Conservation (phyloP, 1,284 basidiomycete species). For the Apiotrichum gamsii region DNA sequence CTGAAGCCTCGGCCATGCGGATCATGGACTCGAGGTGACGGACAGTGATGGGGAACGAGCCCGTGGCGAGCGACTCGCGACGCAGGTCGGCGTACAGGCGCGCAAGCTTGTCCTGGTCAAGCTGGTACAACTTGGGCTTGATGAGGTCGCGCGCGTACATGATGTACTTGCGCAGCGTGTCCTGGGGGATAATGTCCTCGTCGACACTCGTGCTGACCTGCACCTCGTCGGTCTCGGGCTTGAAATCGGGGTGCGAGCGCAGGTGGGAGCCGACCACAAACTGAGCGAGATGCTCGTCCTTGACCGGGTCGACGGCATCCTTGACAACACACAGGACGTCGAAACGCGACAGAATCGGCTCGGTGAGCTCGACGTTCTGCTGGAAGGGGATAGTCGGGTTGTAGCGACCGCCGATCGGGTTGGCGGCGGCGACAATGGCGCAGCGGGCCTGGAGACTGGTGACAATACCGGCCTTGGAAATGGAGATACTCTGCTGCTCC, state of each 20-base stretch:
- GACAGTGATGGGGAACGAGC: slow-evolving; percentile 96
- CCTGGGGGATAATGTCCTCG: slow-evolving; percentile 95
- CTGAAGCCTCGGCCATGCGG: slow-evolving; percentile 95
- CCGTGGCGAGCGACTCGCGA: slow-evolving; percentile 91
- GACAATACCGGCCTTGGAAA: slow-evolving; percentile 97
- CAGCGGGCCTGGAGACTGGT: slow-evolving; percentile 95
- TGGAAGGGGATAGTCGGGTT: slow-evolving; percentile 97
- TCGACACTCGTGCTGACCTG: slow-evolving; percentile 82
- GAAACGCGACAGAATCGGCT: slow-evolving; percentile 98
- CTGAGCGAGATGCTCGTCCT: slow-evolving; percentile 91
- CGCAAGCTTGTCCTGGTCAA: slow-evolving; percentile 93
- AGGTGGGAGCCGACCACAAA: slow-evolving; percentile 97
- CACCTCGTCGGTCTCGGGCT: slow-evolving; percentile 74
- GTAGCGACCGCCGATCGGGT: slow-evolving; percentile 91
- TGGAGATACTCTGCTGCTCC: slow-evolving; percentile 99
- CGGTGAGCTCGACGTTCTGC: slow-evolving; percentile 97
- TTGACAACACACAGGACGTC: slow-evolving; percentile 98
- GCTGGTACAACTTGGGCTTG: slow-evolving; percentile 82
- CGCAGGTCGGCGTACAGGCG: slow-evolving; percentile 95
- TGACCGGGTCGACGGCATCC: slow-evolving; percentile 91
- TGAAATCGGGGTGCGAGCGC: slow-evolving; percentile 88
- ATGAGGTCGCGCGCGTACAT: slow-evolving; percentile 96
- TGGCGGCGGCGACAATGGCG: slow-evolving; percentile 95
- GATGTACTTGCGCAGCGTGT: slow-evolving; percentile 95
- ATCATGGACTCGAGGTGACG: slow-evolving; percentile 99